A percentile compares a stretch with the other conserved stretches of the same genome.
Conservation (phyloP, 129 eudicot species). For the Artemisia tridentata region DNA sequence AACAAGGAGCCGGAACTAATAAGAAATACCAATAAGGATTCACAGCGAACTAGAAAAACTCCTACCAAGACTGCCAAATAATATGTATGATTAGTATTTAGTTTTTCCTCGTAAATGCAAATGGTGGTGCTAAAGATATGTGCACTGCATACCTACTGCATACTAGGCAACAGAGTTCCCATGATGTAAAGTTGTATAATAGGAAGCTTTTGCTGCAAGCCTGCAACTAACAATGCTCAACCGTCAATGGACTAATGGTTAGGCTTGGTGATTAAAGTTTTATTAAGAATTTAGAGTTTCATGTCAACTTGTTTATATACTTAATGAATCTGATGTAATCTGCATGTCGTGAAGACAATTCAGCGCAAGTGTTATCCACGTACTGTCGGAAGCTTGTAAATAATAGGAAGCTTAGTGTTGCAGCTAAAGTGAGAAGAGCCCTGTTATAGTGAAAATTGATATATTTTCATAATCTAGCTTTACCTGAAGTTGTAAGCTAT, state of each 20-base stretch:
- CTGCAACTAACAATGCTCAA: constrained; percentile 29
- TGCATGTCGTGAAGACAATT: constrained; percentile 27
- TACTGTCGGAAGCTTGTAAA: constrained; percentile 36
- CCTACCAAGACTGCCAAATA: constrained; percentile 19
- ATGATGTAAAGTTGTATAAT: constrained; percentile 30
- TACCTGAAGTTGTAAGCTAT: constrained; percentile 19
- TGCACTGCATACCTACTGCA: constrained; percentile 4
- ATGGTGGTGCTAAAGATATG: constrained; percentile 14
- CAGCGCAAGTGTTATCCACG: constrained; percentile 10
- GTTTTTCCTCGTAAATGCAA: constrained; percentile 6
- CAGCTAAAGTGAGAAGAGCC: constrained; percentile 9
- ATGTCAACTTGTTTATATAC: constrained; percentile 6
- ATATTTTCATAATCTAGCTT: not conserved
- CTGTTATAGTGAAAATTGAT: constrained; percentile 14
- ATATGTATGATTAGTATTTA: constrained; percentile 10
- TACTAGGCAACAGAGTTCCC: constrained; percentile 19
- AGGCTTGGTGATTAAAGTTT: constrained; percentile 7
- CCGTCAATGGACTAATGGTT: constrained; percentile 18
- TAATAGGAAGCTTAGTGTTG: constrained; percentile 27
- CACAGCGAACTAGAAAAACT: constrained; percentile 4
- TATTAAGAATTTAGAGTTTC: constrained; percentile 4
- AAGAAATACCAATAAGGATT: constrained; percentile 17
- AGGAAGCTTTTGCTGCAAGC: constrained; percentile 17
- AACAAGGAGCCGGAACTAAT: constrained; percentile 12
- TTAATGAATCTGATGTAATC: not conserved